These are phyloP conservation scores for Sporothrix curviconia DNA, from an alignment of 2,329 filamentous ascomycete species.

Conservation along the genomic window DNA sequence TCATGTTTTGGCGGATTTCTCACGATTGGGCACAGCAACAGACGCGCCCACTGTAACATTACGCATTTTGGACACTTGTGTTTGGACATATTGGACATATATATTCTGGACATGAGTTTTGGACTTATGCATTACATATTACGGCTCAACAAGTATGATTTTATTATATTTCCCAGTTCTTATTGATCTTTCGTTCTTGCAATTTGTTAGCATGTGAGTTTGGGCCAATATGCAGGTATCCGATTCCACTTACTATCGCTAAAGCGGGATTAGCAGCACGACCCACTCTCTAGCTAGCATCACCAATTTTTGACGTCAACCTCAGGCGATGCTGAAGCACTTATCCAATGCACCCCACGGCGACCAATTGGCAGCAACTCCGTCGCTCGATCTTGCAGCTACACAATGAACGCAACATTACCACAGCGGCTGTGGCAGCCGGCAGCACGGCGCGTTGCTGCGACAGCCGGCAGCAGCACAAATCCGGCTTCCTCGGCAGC, in stretches of 20 bases:
- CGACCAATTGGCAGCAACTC: neutral
- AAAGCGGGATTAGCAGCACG: neutral
- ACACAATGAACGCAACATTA: conserved; percentile 8
- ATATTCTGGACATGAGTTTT: neutral
- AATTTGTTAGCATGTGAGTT: neutral
- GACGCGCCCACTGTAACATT: neutral
- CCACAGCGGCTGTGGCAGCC: conserved; percentile 9
- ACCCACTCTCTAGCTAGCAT: conserved; percentile 8
- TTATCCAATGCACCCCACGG: neutral
- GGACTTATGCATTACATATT: neutral
- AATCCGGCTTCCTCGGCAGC: neutral
- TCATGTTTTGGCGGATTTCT: neutral
- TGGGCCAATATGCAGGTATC: neutral
- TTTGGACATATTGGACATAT: too few species aligned
- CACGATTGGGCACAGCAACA: too few species aligned
- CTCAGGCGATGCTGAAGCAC: neutral
- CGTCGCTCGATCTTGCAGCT: neutral
- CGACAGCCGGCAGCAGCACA: neutral
- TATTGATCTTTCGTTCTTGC: neutral
- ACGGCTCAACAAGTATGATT: neutral
- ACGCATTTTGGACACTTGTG: neutral
- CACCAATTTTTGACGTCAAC: conserved; percentile 4
- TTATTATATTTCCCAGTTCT: neutral
- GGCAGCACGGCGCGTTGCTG: neutral
- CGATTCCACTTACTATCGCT: neutral